phyloP scores from a whole-genome alignment of 768 basidiomycete species.

The Lactifluus echinatus region DNA sequence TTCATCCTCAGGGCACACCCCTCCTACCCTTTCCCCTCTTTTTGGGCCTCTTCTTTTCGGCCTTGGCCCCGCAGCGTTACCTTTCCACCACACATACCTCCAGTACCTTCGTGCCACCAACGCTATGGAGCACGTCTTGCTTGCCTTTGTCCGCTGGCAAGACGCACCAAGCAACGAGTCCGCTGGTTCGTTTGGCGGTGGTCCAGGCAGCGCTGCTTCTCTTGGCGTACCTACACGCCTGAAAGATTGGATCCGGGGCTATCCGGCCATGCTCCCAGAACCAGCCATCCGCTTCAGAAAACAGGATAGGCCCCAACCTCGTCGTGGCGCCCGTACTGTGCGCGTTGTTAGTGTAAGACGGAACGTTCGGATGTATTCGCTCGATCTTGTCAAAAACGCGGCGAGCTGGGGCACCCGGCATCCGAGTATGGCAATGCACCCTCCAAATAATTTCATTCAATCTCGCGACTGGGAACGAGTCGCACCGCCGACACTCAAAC shows the following conservation, averaged over 20 bases:
- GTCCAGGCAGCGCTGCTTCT: conserved; percentile 44
- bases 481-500: conserved; percentile 48
- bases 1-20: conserved; percentile 80
- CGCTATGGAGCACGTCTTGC: conserved; percentile 89
- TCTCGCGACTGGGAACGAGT: conserved; percentile 78
- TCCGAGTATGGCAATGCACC: conserved; percentile 24
- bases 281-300: conserved; percentile 35
- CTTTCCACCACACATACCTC: conserved; percentile 51
- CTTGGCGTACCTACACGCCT: conserved; percentile 76
- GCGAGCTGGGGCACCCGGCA: conserved; percentile 40
- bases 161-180: conserved; percentile 34
- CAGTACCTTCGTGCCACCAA: conserved; percentile 74
- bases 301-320: conserved; percentile 48
- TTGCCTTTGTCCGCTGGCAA: conserved; percentile 82
- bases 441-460: conserved; percentile 39
- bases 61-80: conserved; percentile 43
- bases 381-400: conserved; percentile 68
- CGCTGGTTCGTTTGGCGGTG: conserved; percentile 26
- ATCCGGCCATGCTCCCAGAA: conserved; percentile 69
- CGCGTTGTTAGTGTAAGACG: conserved; percentile 69
- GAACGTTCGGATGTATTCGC: conserved; percentile 80
- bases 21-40: conserved; percentile 79
- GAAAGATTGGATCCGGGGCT: conserved; percentile 85
- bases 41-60: conserved; percentile 90
- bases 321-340: conserved; percentile 70